Percentiles rank a stretch among this genome's conserved stretches.
phyloP scores from a whole-genome alignment of 108 stramenopile genomes.

The Schizochytrium sp. region DNA sequence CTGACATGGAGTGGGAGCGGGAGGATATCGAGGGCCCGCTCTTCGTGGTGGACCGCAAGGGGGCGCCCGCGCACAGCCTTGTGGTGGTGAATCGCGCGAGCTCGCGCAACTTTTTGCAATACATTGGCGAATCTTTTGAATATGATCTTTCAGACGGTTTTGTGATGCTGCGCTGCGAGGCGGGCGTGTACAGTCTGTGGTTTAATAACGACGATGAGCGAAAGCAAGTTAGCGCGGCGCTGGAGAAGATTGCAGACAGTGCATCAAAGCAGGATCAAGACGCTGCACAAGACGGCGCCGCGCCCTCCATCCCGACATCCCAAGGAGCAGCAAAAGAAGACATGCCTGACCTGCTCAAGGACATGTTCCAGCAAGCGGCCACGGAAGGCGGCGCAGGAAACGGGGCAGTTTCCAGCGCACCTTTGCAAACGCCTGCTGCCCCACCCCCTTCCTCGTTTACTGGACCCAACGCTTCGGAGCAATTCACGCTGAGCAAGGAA shows the following conservation, averaged over 20 bases:
- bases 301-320: no score
- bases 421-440: not conserved
- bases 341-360: not conserved
- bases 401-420: not conserved
- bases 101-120: not conserved
- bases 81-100: not conserved
- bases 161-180: not conserved
- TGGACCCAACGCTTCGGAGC: not conserved
- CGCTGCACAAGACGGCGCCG: no score
- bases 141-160: not conserved
- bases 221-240: not conserved
- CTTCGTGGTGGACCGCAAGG: not conserved
- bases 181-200: not conserved
- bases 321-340: not conserved
- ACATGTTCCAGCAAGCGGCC: not conserved
- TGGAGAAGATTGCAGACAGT: not conserved
- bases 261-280: not conserved
- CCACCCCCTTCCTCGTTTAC: not conserved
- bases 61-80: not conserved
- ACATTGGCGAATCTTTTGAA: not conserved
- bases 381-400: not conserved
- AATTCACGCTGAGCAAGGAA: conserved; percentile 3
- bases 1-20: not conserved
- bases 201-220: not conserved
- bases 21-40: conserved; percentile 12